Evolutionary conservation across 805 yeast genomes (phyloP).

Genomic region (Candida montana): DNA sequence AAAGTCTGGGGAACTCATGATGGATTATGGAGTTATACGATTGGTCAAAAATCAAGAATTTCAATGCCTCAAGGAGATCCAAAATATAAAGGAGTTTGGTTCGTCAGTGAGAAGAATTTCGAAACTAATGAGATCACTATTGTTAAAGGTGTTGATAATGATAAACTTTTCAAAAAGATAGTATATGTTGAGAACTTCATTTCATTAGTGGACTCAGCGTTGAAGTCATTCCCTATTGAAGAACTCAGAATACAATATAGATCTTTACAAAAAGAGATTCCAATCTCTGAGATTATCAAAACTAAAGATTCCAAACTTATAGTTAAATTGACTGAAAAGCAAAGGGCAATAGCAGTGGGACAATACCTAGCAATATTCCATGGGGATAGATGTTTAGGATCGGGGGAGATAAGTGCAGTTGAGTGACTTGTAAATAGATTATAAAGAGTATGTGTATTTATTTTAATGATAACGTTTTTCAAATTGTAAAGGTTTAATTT

Average conservation of each 20-base stretch:
- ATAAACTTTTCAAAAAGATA: constrained; percentile 42
- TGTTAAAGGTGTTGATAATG: constrained; percentile 62
- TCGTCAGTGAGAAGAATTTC: constrained; percentile 64
- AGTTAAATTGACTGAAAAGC: constrained; percentile 38
- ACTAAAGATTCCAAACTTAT: constrained; percentile 15
- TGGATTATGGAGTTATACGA: constrained; percentile 93
- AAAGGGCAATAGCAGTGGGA: constrained; percentile 84
- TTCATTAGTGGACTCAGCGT: constrained; percentile 9
- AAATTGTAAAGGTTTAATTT: too few species aligned
- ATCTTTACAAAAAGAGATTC: constrained; percentile 61
- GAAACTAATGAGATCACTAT: constrained; percentile 71
- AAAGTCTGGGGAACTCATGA: constrained; percentile 72
- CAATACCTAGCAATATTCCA: constrained; percentile 76
- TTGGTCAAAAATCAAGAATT: constrained; percentile 74
- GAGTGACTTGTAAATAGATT: constrained; percentile 7
- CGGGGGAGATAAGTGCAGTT: constrained; percentile 36
- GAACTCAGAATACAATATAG: constrained; percentile 56
- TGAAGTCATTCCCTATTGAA: constrained; percentile 8
- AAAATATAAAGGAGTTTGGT: constrained; percentile 74
- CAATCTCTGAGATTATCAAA: constrained; percentile 26
- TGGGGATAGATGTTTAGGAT: constrained; percentile 63
- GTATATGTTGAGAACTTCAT: constrained; percentile 38
- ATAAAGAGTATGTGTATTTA: background rate
- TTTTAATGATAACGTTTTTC: background rate
- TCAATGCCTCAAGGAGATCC: constrained; percentile 90